Evolutionary conservation across 2,329 filamentous ascomycete genomes (phyloP).

Genomic region (Leptographium wingfieldii): DNA sequence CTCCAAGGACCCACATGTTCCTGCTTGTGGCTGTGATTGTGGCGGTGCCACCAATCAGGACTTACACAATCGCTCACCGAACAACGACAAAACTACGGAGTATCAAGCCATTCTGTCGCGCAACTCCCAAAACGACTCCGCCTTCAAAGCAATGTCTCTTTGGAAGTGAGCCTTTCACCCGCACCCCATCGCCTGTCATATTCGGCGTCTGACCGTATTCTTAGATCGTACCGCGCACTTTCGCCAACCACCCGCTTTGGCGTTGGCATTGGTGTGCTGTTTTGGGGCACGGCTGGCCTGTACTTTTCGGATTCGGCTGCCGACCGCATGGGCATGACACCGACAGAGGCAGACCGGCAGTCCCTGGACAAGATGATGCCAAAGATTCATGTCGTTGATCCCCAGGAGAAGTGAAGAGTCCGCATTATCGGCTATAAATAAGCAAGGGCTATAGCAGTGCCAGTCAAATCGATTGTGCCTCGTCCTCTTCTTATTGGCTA

Average conservation of each 20-base stretch:
- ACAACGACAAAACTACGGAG: background rate
- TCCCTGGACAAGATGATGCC: constrained; percentile 50
- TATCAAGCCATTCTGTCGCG: too few species aligned
- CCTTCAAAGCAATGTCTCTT: constrained; percentile 16
- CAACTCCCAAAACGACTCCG: background rate
- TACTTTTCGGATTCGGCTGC: constrained; percentile 62
- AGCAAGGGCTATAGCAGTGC: background rate
- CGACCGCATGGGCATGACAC: constrained; percentile 57
- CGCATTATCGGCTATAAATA: background rate
- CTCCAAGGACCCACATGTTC: background rate
- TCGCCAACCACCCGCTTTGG: constrained; percentile 56
- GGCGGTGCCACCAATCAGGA: background rate
- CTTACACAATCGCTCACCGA: background rate
- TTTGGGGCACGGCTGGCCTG: constrained; percentile 64
- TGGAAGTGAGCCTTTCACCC: constrained; percentile 11
- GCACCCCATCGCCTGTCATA: background rate
- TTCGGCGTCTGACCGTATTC: background rate
- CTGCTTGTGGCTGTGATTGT: background rate
- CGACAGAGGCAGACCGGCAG: constrained; percentile 61
- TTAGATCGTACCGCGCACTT: constrained; percentile 58
- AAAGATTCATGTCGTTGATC: constrained; percentile 48
- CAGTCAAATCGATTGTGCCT: background rate
- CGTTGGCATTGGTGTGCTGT: constrained; percentile 62
- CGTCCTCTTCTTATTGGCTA: background rate
- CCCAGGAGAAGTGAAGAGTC: constrained; percentile 15